Percentiles rank a stretch among this genome's conserved stretches.
Conservation (phyloP, 1,284 basidiomycete genomes). For the Pisolithus thermaeus region DNA sequence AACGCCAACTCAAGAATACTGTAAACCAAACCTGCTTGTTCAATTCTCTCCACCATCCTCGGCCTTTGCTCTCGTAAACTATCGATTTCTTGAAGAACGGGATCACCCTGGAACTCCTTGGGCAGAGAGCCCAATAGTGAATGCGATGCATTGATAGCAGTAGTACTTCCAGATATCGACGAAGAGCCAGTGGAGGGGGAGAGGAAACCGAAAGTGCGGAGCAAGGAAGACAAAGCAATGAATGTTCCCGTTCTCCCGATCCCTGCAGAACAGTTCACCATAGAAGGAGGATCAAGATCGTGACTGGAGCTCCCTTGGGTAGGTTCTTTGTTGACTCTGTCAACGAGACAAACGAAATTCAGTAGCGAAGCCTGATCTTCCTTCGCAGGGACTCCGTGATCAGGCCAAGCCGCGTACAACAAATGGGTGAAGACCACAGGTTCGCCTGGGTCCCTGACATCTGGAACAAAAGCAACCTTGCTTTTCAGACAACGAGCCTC, state of each 20-base stretch:
- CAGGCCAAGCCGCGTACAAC: conserved; percentile 76
- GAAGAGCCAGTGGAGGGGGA: conserved; percentile 17
- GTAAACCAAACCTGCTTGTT: conserved; percentile 67
- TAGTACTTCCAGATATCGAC: conserved; percentile 17
- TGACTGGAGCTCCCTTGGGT: conserved; percentile 16
- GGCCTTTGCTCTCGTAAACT: conserved; percentile 73
- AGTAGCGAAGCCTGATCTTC: conserved; percentile 53
- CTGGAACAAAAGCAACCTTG: conserved; percentile 35
- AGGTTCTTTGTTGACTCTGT: conserved; percentile 49
- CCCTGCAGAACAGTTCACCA: conserved; percentile 85
- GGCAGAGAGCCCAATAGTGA: conserved; percentile 57
- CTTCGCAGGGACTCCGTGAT: conserved; percentile 67
- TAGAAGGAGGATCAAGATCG: conserved; percentile 63
- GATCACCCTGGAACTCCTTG: conserved; percentile 44
- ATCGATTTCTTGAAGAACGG: conserved; percentile 71
- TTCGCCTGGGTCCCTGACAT: conserved; percentile 24
- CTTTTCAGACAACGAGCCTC: conserved; percentile 61
- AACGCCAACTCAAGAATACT: conserved; percentile 46
- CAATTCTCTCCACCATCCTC: conserved; percentile 72
- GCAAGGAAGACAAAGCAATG: conserved; percentile 69
- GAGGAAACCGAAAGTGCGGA: conserved; percentile 54
- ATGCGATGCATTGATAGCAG: conserved; percentile 21
- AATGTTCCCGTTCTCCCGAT: conserved; percentile 89
- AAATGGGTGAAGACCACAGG: conserved; percentile 61
- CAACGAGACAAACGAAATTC: conserved; percentile 57